Percentiles rank a stretch among this genome's conserved stretches.
These are phyloP conservation scores for Naganishia randhawae DNA, from an alignment of 768 basidiomycete species.

Conservation along the genomic window DNA sequence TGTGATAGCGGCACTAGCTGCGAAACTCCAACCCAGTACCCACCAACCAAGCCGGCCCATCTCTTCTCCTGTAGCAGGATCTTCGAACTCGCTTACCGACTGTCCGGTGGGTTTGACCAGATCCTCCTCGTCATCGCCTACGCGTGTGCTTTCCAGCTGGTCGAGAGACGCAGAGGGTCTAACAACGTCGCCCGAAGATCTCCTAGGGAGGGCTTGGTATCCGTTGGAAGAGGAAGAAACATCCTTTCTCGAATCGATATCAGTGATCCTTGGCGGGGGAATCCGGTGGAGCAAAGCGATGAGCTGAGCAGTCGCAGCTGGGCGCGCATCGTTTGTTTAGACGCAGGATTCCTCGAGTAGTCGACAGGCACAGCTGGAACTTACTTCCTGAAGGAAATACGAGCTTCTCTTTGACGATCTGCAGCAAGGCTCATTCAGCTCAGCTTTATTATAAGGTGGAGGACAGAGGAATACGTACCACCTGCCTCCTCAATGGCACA, in stretches of 20 bases:
- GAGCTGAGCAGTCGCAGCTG: constrained; percentile 83
- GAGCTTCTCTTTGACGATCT: constrained; percentile 92
- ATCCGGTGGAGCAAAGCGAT: constrained; percentile 78
- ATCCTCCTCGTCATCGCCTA: constrained; percentile 47
- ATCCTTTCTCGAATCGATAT: background rate
- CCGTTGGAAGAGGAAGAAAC: background rate
- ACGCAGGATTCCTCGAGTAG: background rate
- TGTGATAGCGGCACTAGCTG: constrained; percentile 68
- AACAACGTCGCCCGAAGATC: background rate
- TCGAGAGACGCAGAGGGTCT: background rate
- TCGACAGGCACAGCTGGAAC: constrained; percentile 14
- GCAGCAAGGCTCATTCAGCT: constrained; percentile 20
- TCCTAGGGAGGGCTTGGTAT: background rate
- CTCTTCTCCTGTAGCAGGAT: constrained; percentile 48
- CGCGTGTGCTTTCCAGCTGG: background rate
- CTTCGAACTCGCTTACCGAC: constrained; percentile 34
- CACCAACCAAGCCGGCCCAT: constrained; percentile 71
- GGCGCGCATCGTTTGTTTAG: background rate
- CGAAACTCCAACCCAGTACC: constrained; percentile 72
- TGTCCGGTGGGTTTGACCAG: constrained; percentile 17
- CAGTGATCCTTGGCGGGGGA: constrained; percentile 36
- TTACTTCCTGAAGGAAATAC: constrained; percentile 82
- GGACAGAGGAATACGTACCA: constrained; percentile 57
- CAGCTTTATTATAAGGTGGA: background rate
- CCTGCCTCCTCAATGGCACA: constrained; percentile 89